These are phyloP conservation scores for Clonostachys rosea DNA, from an alignment of 2,329 filamentous ascomycete species.

Conservation along the genomic window DNA sequence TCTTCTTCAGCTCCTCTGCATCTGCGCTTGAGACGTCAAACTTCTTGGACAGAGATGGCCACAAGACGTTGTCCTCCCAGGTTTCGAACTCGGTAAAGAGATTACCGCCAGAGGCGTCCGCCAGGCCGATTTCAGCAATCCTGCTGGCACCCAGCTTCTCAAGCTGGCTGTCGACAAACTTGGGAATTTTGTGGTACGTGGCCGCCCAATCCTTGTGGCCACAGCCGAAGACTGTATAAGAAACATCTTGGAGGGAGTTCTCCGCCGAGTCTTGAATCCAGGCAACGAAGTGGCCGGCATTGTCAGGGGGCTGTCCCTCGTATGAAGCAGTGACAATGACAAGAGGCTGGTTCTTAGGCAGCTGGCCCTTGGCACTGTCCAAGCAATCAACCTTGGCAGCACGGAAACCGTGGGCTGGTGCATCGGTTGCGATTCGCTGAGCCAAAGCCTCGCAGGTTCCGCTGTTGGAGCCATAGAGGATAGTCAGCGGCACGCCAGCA, in stretches of 20 bases:
- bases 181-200: slow-evolving; percentile 62
- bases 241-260: slow-evolving; percentile 40
- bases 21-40: slow-evolving; percentile 30
- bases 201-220: slow-evolving; percentile 48
- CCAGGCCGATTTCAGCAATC: slow-evolving; percentile 35
- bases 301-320: slow-evolving; percentile 66
- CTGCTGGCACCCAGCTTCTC: slow-evolving; percentile 14
- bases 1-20: slow-evolving; percentile 16
- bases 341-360: slow-evolving; percentile 57
- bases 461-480: slow-evolving; percentile 70
- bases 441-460: slow-evolving; percentile 71
- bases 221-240: slow-evolving; percentile 65
- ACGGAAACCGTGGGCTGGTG: slow-evolving; percentile 52
- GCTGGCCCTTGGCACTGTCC: slow-evolving; percentile 54
- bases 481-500: slow-evolving; percentile 44
- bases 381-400: slow-evolving; percentile 49
- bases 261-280: slow-evolving; percentile 53
- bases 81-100: slow-evolving; percentile 58
- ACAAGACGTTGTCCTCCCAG: slow-evolving; percentile 52
- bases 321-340: slow-evolving; percentile 65
- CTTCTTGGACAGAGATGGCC: slow-evolving; percentile 35
- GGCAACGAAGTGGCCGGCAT: slow-evolving; percentile 59
- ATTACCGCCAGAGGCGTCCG: slow-evolving; percentile 53
- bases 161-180: slow-evolving; percentile 45
- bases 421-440: slow-evolving; percentile 55